A percentile compares a stretch with the other conserved stretches of the same genome.
Evolutionary conservation across 139 green algal genomes (phyloP).

Genomic region (Chlamydomonas sp.): DNA sequence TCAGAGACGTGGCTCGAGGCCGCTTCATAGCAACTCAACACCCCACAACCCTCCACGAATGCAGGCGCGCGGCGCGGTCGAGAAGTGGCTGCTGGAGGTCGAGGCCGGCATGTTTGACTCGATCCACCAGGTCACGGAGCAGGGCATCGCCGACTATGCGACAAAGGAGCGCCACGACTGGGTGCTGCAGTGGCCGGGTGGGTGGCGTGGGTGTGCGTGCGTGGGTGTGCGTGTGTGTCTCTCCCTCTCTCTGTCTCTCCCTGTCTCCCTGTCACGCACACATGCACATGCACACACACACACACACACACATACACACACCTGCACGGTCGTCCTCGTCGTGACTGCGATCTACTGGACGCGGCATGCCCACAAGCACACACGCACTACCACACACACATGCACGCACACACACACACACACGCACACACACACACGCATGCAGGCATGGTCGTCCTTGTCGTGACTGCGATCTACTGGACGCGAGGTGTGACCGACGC

Average conservation of each 20-base stretch:
- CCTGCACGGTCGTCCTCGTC: slow-evolving; percentile 63
- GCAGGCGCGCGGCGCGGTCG: slow-evolving; percentile 55
- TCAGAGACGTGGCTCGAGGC: too few species aligned
- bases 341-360: slow-evolving; percentile 66
- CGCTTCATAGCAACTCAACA: too few species aligned
- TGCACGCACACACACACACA: slow-evolving; percentile 1
- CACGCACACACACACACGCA: neutral
- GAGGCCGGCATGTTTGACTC: slow-evolving; percentile 64
- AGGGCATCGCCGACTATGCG: slow-evolving; percentile 41
- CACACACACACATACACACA: too few species aligned
- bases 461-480: slow-evolving; percentile 65
- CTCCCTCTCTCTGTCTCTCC: neutral
- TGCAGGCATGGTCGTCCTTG: slow-evolving; percentile 64
- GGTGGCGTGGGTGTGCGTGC: slow-evolving; percentile 27
- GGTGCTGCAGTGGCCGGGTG: slow-evolving; percentile 69
- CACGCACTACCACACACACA: too few species aligned
- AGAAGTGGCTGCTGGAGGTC: slow-evolving; percentile 72
- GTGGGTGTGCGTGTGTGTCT: too few species aligned
- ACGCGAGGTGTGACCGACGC: slow-evolving; percentile 38
- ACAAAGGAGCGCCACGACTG: slow-evolving; percentile 40
- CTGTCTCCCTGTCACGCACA: neutral
- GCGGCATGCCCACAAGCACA: neutral
- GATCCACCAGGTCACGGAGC: slow-evolving; percentile 46
- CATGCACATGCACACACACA: neutral
- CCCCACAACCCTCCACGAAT: neutral